phyloP scores from a whole-genome alignment of 345 rosid genomes.

The Schrenkiella parvula region DNA sequence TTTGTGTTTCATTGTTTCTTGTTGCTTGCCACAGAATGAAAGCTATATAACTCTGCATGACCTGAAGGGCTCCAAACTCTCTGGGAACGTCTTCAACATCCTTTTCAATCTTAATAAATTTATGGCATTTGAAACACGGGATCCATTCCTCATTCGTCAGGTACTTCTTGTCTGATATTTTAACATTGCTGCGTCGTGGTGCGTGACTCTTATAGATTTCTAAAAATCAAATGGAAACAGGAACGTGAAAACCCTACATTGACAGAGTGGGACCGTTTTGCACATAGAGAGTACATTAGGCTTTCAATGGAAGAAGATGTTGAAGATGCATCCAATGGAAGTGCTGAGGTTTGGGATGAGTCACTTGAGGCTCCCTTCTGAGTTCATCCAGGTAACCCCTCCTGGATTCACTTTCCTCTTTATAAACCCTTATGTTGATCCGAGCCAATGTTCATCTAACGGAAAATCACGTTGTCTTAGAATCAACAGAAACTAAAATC shows the following conservation, averaged over 20 bases:
- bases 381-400: constrained; percentile 39
- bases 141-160: constrained; percentile 97
- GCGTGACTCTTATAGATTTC: background rate
- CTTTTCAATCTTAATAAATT: constrained; percentile 96
- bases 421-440: background rate
- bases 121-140: constrained; percentile 96
- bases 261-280: constrained; percentile 99
- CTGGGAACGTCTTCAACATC: constrained; percentile 88
- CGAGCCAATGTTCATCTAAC: background rate
- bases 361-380: constrained; percentile 96
- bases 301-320: constrained; percentile 99
- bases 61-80: constrained; percentile 78
- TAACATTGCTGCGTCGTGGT: background rate
- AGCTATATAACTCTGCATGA: constrained; percentile 61
- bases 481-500: background rate
- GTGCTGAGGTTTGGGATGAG: constrained; percentile 99
- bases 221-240: constrained; percentile 34
- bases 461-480: background rate
- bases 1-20: constrained; percentile 11
- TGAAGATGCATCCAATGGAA: constrained; percentile 96
- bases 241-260: constrained; percentile 91
- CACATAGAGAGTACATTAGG: constrained; percentile 94
- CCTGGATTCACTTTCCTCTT: background rate
- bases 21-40: constrained; percentile 51
- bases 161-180: constrained; percentile 27